Evolutionary conservation across 139 green algal genomes (phyloP).

Genomic region (Picochlorum sp.): DNA sequence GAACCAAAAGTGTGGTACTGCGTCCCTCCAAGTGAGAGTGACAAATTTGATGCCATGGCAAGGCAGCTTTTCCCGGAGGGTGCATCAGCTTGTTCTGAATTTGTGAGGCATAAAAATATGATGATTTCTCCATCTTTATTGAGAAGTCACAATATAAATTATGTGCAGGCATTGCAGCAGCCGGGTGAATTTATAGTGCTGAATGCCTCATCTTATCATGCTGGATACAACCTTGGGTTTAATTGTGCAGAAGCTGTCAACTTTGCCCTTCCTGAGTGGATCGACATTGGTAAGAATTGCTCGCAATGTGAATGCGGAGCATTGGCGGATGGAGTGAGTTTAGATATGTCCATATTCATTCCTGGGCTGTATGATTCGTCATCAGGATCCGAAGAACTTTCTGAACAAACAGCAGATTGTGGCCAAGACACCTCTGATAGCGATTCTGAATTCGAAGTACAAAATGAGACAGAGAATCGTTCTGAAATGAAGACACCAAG

Average conservation of each 20-base stretch:
- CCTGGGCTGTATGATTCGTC: constrained; percentile 17
- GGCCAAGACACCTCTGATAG: constrained; percentile 9
- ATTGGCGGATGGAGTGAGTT: constrained; percentile 21
- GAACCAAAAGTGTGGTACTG: constrained; percentile 83
- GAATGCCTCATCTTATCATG: constrained; percentile 58
- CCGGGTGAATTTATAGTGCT: constrained; percentile 73
- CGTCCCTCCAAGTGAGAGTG: constrained; percentile 52
- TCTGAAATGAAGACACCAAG: not conserved
- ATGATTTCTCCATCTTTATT: constrained; percentile 52
- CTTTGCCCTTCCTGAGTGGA: constrained; percentile 62
- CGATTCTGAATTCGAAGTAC: not conserved
- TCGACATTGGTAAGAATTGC: constrained; percentile 38
- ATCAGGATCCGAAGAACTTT: not conserved
- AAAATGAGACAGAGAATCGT: too few relatives aligned
- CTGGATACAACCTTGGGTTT: constrained; percentile 67
- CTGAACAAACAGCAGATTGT: not conserved
- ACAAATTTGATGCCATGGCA: constrained; percentile 63
- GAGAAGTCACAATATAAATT: constrained; percentile 31
- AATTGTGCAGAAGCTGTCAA: constrained; percentile 77
- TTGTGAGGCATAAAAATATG: constrained; percentile 73
- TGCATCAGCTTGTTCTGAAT: constrained; percentile 47
- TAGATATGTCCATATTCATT: constrained; percentile 33
- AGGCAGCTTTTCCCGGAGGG: constrained; percentile 42
- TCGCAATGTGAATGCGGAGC: constrained; percentile 42
- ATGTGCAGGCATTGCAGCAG: constrained; percentile 44